A percentile compares a stretch with the other conserved stretches of the same genome.
Conservation (phyloP, 768 basidiomycete species). For the Termitomyces sp. region DNA sequence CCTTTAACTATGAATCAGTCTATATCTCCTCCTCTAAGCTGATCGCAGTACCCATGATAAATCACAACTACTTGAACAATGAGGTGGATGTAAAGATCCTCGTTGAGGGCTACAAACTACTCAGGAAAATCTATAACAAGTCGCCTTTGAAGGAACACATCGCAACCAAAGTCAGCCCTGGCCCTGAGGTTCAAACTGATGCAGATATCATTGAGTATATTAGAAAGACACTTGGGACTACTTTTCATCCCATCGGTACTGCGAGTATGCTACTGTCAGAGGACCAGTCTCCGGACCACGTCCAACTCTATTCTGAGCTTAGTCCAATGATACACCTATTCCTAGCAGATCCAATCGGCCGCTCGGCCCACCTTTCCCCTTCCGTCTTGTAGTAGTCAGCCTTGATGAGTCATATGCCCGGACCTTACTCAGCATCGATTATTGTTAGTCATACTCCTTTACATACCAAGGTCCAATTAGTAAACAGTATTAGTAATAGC, state of each 20-base stretch:
- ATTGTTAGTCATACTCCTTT: too few species aligned
- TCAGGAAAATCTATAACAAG: constrained; percentile 8
- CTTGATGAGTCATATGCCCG: too few species aligned
- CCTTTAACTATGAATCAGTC: constrained; percentile 34
- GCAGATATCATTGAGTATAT: not conserved
- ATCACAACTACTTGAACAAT: constrained; percentile 14
- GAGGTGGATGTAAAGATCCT: constrained; percentile 18
- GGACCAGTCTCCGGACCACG: too few species aligned
- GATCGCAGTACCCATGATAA: constrained; percentile 9
- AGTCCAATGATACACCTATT: too few species aligned
- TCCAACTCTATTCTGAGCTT: too few species aligned
- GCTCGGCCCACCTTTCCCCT: too few species aligned
- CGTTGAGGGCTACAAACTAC: constrained; percentile 14
- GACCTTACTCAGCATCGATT: too few species aligned
- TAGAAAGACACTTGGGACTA: not conserved
- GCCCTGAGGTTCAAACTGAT: not conserved
- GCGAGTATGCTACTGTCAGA: too few species aligned
- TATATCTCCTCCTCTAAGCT: constrained; percentile 18
- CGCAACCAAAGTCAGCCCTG: not conserved
- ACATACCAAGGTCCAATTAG: too few species aligned
- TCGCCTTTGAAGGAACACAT: not conserved
- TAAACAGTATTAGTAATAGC: too few species aligned
- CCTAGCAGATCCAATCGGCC: too few species aligned
- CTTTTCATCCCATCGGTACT: constrained; percentile 3
- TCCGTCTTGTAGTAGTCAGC: too few species aligned